Conservation (phyloP, 768 basidiomycete species). For the Suillus discolor region DNA sequence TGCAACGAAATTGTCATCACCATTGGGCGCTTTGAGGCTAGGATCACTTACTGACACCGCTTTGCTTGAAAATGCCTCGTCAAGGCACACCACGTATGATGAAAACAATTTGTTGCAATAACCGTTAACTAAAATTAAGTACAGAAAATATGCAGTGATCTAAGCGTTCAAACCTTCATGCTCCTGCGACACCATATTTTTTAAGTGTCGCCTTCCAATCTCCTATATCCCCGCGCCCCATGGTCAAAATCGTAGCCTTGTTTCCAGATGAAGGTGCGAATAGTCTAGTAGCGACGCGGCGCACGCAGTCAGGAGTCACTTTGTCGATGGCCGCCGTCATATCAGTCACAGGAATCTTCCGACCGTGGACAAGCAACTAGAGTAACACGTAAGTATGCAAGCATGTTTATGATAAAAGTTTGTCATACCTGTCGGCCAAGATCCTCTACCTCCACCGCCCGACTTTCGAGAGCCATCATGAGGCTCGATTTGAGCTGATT, state of each 20-base stretch:
- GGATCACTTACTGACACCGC: background rate
- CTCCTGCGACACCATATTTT: constrained; percentile 66
- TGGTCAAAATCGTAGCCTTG: constrained; percentile 78
- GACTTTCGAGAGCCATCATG: constrained; percentile 93
- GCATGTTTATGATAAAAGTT: background rate
- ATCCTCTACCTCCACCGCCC: constrained; percentile 84
- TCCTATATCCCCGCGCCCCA: constrained; percentile 80
- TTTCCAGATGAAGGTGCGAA: constrained; percentile 66
- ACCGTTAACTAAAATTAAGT: background rate
- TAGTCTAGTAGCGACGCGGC: constrained; percentile 73
- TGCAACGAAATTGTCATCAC: background rate
- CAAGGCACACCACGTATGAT: background rate
- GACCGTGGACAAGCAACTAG: constrained; percentile 82
- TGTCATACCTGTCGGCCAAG: constrained; percentile 79
- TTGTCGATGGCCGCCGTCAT: constrained; percentile 88
- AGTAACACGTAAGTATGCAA: constrained; percentile 9
- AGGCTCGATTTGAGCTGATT: constrained; percentile 93
- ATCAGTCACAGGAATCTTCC: constrained; percentile 84
- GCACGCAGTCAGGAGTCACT: constrained; percentile 70
- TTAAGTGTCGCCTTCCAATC: constrained; percentile 62
- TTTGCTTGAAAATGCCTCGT: background rate
- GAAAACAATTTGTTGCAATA: background rate
- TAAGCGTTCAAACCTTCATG: constrained; percentile 13
- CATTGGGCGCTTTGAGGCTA: background rate
- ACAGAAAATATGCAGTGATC: background rate